A percentile compares a stretch with the other conserved stretches of the same genome.
Evolutionary conservation across 2,329 filamentous ascomycete species (phyloP).

Genomic region (Canariomyces notabilis): DNA sequence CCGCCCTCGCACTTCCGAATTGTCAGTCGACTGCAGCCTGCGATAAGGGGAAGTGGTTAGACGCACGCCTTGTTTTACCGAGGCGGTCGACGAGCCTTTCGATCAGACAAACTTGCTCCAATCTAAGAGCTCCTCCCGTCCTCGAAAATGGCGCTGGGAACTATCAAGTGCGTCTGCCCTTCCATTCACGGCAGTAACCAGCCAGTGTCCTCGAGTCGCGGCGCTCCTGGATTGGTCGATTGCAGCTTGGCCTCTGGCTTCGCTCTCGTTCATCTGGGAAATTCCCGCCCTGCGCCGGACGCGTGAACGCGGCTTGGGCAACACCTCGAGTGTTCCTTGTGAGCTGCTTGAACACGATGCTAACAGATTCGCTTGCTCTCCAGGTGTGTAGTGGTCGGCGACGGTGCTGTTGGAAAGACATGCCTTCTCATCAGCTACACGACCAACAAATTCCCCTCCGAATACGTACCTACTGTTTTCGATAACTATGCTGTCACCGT

Average conservation of each 20-base stretch:
- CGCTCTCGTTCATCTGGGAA: neutral
- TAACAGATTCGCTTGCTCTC: constrained; percentile 11
- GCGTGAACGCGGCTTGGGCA: neutral
- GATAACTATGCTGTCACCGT: constrained; percentile 99
- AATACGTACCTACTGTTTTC: constrained; percentile 99
- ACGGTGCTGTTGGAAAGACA: constrained; percentile 99
- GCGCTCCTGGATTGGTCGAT: neutral
- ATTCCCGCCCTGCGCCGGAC: neutral
- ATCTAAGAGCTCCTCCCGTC: constrained; percentile 34
- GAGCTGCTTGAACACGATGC: constrained; percentile 5
- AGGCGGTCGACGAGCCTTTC: constrained; percentile 15
- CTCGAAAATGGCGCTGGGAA: constrained; percentile 57
- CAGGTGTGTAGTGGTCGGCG: constrained; percentile 97
- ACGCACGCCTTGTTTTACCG: constrained; percentile 16
- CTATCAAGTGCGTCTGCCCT: constrained; percentile 53
- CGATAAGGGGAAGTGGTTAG: constrained; percentile 24
- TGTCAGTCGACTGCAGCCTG: constrained; percentile 19
- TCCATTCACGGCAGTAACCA: constrained; percentile 16
- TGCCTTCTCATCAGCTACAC: constrained; percentile 99
- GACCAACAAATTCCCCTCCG: constrained; percentile 98
- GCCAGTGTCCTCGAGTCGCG: constrained; percentile 1
- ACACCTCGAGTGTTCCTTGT: constrained; percentile 1
- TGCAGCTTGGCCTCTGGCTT: constrained; percentile 8
- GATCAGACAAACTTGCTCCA: constrained; percentile 30
- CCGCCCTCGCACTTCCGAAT: constrained; percentile 21